Conservation (phyloP, 2,329 filamentous ascomycete species). For the Nannizzia gypsea region DNA sequence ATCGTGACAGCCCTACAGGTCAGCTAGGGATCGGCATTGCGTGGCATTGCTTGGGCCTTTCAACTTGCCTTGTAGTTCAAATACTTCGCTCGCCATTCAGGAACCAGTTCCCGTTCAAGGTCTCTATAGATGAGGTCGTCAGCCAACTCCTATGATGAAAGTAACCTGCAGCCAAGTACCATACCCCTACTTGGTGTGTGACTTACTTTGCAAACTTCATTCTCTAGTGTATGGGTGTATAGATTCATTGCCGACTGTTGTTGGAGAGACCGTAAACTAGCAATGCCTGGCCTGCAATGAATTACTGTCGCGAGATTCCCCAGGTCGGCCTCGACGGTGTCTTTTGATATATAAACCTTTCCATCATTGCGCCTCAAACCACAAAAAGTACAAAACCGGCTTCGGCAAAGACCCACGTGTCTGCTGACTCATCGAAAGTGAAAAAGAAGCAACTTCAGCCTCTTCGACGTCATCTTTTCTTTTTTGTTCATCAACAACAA, state of each 20-base stretch:
- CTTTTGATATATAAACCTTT: not conserved
- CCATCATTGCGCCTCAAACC: not conserved
- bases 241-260: not conserved
- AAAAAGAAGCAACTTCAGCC: slow-evolving; percentile 1
- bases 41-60: not conserved
- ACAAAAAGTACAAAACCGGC: not conserved
- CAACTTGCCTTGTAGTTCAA: slow-evolving; percentile 70
- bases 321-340: not conserved
- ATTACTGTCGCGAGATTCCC: not conserved
- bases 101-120: slow-evolving; percentile 75
- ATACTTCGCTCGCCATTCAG: slow-evolving; percentile 92
- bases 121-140: slow-evolving; percentile 42
- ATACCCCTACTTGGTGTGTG: not conserved
- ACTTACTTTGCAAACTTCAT: slow-evolving; percentile 54
- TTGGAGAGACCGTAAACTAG: not conserved
- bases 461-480: not conserved
- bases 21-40: slow-evolving; percentile 2
- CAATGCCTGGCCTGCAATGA: not conserved
- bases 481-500: not conserved
- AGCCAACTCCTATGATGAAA: not conserved
- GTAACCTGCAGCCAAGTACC: slow-evolving; percentile 10
- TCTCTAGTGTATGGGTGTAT: not conserved
- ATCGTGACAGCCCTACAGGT: not conserved
- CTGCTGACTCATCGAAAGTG: not conserved
- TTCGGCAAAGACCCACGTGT: not conserved